Evolutionary conservation across 2,329 filamentous ascomycete genomes (phyloP).

Genomic region (Calonectria pseudoturangicola): DNA sequence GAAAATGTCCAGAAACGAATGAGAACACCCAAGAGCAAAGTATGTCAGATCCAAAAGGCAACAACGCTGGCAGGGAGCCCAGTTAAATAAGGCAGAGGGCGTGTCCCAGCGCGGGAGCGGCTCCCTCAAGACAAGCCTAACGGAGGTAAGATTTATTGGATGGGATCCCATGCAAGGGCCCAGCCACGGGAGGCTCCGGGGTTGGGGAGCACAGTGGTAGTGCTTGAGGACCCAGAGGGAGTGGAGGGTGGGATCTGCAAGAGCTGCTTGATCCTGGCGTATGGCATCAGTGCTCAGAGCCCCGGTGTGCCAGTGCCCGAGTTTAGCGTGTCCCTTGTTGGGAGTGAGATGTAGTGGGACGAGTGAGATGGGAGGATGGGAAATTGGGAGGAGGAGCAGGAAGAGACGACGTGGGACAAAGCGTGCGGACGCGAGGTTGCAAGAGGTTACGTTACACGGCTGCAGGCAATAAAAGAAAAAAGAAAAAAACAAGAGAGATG

Average conservation of each 20-base stretch:
- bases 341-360: constrained; percentile 15
- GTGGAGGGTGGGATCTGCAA: constrained; percentile 37
- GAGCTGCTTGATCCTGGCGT: constrained; percentile 34
- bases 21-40: constrained; percentile 23
- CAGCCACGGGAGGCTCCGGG: constrained; percentile 35
- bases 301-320: constrained; percentile 26
- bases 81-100: constrained; percentile 50
- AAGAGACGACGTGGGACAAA: constrained; percentile 40
- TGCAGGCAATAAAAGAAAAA: constrained; percentile 33
- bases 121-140: constrained; percentile 39
- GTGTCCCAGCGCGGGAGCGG: constrained; percentile 37
- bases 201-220: constrained; percentile 18
- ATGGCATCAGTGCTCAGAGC: constrained; percentile 22
- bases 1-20: background rate
- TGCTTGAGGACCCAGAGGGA: constrained; percentile 12
- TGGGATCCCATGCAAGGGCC: constrained; percentile 37
- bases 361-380: constrained; percentile 21
- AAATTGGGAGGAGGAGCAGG: constrained; percentile 37
- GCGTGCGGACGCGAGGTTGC: constrained; percentile 32
- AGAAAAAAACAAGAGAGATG: constrained; percentile 13
- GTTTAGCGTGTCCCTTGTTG: constrained; percentile 12
- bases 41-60: constrained; percentile 42
- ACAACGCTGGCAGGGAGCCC: constrained; percentile 31
- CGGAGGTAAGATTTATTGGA: constrained; percentile 37
- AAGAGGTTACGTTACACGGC: constrained; percentile 55